Conservation (phyloP, 148 eudicot species). For the Camellia granthamiana region DNA sequence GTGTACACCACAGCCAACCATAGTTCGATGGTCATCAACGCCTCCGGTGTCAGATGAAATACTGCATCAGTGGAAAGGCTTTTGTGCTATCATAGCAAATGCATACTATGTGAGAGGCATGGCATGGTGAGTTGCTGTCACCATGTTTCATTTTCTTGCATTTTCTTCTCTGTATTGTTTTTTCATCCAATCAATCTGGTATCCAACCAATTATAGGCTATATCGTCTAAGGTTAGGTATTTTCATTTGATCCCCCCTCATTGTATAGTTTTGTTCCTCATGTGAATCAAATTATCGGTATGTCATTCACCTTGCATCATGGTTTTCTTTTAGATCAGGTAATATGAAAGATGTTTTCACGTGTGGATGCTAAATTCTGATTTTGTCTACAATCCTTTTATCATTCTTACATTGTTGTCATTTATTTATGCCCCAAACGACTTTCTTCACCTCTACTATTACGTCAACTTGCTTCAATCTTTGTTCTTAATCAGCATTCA, state of each 20-base stretch:
- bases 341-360: neutral
- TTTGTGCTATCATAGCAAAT: constrained; percentile 91
- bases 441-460: neutral
- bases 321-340: neutral
- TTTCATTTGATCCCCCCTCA: neutral
- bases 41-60: constrained; percentile 80
- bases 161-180: neutral
- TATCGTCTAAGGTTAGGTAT: neutral
- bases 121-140: constrained; percentile 68
- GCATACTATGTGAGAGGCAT: constrained; percentile 90
- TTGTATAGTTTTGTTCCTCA: neutral
- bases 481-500: neutral
- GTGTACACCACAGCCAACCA: constrained; percentile 94
- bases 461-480: neutral
- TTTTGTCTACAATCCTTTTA: neutral
- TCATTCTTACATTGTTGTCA: neutral
- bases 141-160: neutral
- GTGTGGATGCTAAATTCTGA: neutral
- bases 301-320: neutral
- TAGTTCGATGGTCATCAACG: constrained; percentile 84
- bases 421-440: neutral
- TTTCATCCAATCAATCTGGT: neutral
- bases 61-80: constrained; percentile 81
- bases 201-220: neutral
- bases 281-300: neutral